Conservation (phyloP, 2,329 filamentous ascomycete species). For the Hypoxylon sp. region DNA sequence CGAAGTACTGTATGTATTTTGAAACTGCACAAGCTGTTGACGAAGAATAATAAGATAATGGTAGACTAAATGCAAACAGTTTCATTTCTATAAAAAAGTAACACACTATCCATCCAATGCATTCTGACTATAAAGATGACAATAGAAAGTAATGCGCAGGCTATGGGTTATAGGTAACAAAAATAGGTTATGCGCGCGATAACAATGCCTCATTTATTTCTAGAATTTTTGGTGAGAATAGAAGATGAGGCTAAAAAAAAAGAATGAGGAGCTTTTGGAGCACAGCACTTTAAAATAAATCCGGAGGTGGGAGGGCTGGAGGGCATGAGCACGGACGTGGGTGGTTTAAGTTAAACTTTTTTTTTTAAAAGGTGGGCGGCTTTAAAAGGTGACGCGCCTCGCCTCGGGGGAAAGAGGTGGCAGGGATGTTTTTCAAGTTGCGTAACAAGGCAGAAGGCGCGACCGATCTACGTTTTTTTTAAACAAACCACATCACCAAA, state of each 20-base stretch:
- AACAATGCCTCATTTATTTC: conserved; percentile 22
- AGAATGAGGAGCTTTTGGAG: no score
- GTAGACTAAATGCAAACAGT: no score
- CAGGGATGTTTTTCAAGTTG: conserved; percentile 35
- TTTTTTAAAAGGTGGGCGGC: no score
- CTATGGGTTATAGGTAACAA: conserved; percentile 11
- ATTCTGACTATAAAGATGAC: conserved; percentile 9
- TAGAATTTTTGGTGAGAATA: not conserved
- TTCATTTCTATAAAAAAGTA: no score
- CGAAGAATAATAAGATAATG: no score
- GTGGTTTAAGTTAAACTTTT: no score
- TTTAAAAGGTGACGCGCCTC: conserved; percentile 33
- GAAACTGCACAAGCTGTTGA: conserved; percentile 3
- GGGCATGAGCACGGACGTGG: not conserved
- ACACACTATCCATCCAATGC: no score
- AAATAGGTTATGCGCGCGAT: conserved; percentile 27
- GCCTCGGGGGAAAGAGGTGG: conserved; percentile 5
- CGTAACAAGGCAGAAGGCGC: conserved; percentile 34
- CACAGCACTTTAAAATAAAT: no score
- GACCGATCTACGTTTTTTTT: conserved; percentile 37
- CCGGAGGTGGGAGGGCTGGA: not conserved
- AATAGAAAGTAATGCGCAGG: conserved; percentile 21
- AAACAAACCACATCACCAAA: conserved; percentile 39
- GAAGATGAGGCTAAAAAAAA: conserved; percentile 16
- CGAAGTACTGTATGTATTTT: no score